Evolutionary conservation across 2,329 filamentous ascomycete genomes (phyloP), one percentile per base, ranked within the genome.

Genomic region (Pyrenophora teres): DNA sequence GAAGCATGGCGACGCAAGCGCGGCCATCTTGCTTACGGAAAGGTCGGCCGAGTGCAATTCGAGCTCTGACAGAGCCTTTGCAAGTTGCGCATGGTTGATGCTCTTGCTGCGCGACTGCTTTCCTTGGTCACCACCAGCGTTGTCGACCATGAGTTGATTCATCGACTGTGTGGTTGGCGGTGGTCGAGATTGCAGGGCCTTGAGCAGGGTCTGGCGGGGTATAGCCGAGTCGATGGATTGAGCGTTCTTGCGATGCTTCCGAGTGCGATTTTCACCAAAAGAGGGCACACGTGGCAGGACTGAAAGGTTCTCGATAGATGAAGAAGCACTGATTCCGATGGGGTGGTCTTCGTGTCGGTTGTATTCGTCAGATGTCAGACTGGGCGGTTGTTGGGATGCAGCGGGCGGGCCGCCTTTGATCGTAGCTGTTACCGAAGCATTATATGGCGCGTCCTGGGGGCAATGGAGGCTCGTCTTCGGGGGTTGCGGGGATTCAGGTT

Each of bases 1-100:
- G 77, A 96, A 99, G 78, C 94, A 99, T 12, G 94, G 94, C 38
- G 92, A 97, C 64, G 93, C 88, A 46, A 97, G 78, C 8, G 88
- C 82, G 9, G 87, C 83, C 61, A 92, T 81, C 57, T 70, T 75
- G 59, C 64, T 73, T 15, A 75, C 46, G 43, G 70, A 62, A 18
- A 64, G 76, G 68, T 64, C 79, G 59, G 57, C 68, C 66, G 82
- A 70, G 63, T 72, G 62, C 30, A 79, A 53, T 50, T 80, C 79
- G 33, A 85, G 70, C 55, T 78, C 80, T 15, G 81, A 78, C 23
- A 84, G 71, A n/a, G 81, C 81, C 6, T 80, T 76, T 6, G 86
- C 86, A 8, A 92, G 81, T 53, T 83, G 84, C 65, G 87, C 83
- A 19, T 73, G 68, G 21, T 67, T 63, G 40, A 72, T 60, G 52